Base-by-base conservation (phyloP, 805 yeast species). In the Debaryomyces maramus region DNA sequence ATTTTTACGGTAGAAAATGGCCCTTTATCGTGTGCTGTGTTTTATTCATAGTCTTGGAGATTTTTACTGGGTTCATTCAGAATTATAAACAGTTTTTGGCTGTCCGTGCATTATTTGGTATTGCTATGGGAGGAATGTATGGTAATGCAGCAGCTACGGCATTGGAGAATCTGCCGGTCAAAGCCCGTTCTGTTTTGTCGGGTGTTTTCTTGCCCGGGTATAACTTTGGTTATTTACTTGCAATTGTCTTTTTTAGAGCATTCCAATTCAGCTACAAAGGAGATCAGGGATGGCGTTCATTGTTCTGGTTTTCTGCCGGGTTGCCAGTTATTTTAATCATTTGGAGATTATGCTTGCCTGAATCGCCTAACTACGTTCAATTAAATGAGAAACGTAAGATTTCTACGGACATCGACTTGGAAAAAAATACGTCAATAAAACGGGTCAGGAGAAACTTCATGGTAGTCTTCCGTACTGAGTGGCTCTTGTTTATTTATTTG, bases 131-230 rank as follows among this genome's bases (percentile, higher is more conserved):
- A 38, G 81, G 80, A 43, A 65, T 77, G 39, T 78, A 65, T 50
- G 80, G 80, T 42, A 70, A 74, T 41, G 76, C 80, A 22, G 68
- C 79, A 15, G 75, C 78, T 19, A 72, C 77, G 11, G 73, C 80
- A n/a, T 49, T 77, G 29, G 81, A 77, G 46, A 80, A 74, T 52
- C 67, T 76, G 47, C 81, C 82, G 8, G 52, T 57, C 15, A 67
- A 60, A 27, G 77, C 83, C 27, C 67, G 78, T 60, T 83, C 85
- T 32, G 68, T 81, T 41, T 60, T 82, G 32, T 75, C 82, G 18
- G 88, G 87, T 34, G 58, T 85, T 28, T 77, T 88, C 56, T 95
- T 86, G 61, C 85, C 86, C 56, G 95, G 95, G 45, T 88, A 83
- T 50, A 82, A 85, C 1, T 72, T 82, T 35, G 88, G 88, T 20